These are phyloP conservation scores for Ustilago xerochloae DNA, from an alignment of 1,284 basidiomycete species.

Conservation along the genomic window DNA sequence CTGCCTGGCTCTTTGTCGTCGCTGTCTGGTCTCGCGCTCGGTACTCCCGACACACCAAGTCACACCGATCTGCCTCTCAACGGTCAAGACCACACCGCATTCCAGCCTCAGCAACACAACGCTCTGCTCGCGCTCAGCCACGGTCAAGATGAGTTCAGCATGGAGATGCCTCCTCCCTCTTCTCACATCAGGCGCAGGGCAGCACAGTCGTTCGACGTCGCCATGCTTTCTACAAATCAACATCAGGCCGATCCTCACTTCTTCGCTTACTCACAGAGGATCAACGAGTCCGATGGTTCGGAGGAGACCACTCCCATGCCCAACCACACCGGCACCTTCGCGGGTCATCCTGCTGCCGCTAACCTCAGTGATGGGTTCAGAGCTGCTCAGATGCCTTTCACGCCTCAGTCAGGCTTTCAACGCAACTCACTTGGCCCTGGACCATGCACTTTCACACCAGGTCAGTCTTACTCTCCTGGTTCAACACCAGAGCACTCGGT, in stretches of 20 bases:
- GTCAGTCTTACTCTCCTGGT: conserved; percentile 44
- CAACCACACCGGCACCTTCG: conserved; percentile 39
- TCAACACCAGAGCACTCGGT: conserved; percentile 50
- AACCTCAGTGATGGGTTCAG: conserved; percentile 46
- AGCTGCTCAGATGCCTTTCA: conserved; percentile 33
- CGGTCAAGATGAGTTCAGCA: conserved; percentile 34
- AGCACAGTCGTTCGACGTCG: conserved; percentile 45
- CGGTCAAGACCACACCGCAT: conserved; percentile 20
- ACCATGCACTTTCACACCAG: conserved; percentile 39
- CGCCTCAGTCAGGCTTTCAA: conserved; percentile 17
- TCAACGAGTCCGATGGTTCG: conserved; percentile 43
- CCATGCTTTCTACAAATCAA: conserved; percentile 38
- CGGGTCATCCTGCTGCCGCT: conserved; percentile 28
- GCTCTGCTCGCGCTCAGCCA: conserved; percentile 40
- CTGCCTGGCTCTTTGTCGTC: conserved; percentile 43
- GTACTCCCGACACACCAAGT: conserved; percentile 28
- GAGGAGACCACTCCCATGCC: conserved; percentile 58
- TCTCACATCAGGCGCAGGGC: conserved; percentile 28
- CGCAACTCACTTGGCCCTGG: conserved; percentile 36
- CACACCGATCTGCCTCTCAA: conserved; percentile 25
- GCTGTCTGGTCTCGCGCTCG: conserved; percentile 44
- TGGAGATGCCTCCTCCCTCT: conserved; percentile 42
- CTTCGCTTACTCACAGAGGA: conserved; percentile 8
- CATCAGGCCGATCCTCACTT: conserved; percentile 14
- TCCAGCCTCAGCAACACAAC: conserved; percentile 43